Evolutionary conservation across 495 filamentous ascomycete species (phyloP), one percentile per base, ranked within the genome.

Genomic region (Achaetomiella virescens): DNA sequence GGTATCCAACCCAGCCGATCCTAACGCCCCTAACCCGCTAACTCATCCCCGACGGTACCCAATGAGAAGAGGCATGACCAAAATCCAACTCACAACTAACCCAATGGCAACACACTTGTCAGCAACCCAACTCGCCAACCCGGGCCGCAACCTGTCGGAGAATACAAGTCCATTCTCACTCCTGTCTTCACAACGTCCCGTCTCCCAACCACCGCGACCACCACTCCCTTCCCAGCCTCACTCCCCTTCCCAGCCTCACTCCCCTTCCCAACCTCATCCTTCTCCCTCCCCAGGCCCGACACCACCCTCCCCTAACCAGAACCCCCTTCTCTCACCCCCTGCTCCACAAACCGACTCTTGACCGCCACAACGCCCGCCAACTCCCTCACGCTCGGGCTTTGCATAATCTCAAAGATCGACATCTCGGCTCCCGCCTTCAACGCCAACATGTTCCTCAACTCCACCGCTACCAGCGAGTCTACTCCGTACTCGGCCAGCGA

Each of bases 401-500:
- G 70, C 64, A 78, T 61, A 38, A 77, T 73, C 17, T 70, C 66
- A 42, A 77, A 76, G 44, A 76, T 71, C 2, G 70, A 72, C 41
- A 74, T 40, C 17, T 76, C 70, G 1, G 65, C 67, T 0, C 57
- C 69, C 11, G 61, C 65, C 53, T 66, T 64, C 21, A 63, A 31
- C 0, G 64, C 58, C 3, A 79, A 47, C 70, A 70, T 77, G 42
- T 74, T 75, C 31, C 76, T 59, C 37, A 80, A 59, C 52, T 82
- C 78, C 3, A 74, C 72, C 2, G 73, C 77, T 12, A 79, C 64
- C 40, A 81, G 67, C 8, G 67, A 73, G 52, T 82, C 78, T 27
- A 80, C 63, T 3, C 77, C 75, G 52, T 65, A 78, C 2, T 54
- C 61, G 0, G 60, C 49, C 35, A 70, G 51, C 14, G 69, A 52